Base-by-base conservation (phyloP, 176 grass and related monocot species). In the Zoysia japonica region DNA sequence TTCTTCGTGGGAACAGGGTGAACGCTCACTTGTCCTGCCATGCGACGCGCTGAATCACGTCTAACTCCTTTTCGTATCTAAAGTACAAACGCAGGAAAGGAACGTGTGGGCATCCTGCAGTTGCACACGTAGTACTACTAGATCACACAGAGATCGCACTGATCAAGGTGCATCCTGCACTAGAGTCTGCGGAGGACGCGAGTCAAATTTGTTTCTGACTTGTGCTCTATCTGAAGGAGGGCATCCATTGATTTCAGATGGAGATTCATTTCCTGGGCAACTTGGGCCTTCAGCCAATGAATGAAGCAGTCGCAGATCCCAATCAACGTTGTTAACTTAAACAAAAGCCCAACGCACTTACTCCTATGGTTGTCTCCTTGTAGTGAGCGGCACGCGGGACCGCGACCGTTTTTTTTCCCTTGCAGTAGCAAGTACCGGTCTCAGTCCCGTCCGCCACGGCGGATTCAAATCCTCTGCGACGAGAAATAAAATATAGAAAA, bases 381-480 rank as follows among this genome's bases (percentile, higher is more conserved):
- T 48, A 63, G 64, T 56, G 40, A 12, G 52, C 6, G 50, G 60
- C 66, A 80, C 78, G 52, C 20, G 14, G 67, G 53, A 71, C 55
- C 78, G 13, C 40, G 8, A 28, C 55, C 14, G n/a, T n/a, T 56
- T 5, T 16, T 17, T 53, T 15, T 2, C 11, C 12, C 12, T 1
- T 7, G 16, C 2, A 59, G 1, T 6, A 1, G 16, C 3, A 6
- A 4, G 2, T 36, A 4, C 82, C 74, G 70, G 55, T 65, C 82
- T 54, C 75, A 45, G 67, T 78, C 61, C 56, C 75, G 83, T 62
- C 76, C 83, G 74, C 2, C 66, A 47, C 4, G 19, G 12, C 28
- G 28, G 28, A 28, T 28, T 28, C 28, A 28, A 28, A 28, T 28
- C 0, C 28, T 28, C 0, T 28, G 28, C 28, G 28, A 0, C 0